Evolutionary conservation across 2,329 filamentous ascomycete species (phyloP), one percentile per base, ranked within the genome.

Genomic region (Nothophoma quercina): DNA sequence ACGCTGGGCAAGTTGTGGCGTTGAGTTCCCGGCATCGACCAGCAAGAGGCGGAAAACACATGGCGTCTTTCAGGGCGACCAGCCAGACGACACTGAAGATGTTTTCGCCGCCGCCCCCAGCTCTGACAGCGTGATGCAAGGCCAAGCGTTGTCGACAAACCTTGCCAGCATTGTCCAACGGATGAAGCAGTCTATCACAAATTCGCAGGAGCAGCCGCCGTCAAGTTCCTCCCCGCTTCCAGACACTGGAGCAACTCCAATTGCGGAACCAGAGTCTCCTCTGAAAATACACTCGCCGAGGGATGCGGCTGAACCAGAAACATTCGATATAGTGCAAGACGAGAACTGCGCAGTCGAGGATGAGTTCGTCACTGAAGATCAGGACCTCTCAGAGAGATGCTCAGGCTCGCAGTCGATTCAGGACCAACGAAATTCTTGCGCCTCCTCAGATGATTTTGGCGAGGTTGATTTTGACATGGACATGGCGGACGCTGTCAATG

Each of bases 1-100:
- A 40, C 67, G 79, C 55, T 82, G 79, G 79, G 77, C 77, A 21
- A 82, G 79, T 61, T 81, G 79, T 47, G 79, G 79, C 9, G 71
- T 78, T 8, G 78, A 81, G 49, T 81, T 78, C 65, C 79, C 79
- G 7, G 64, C 68, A 10, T 76, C 75, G 7, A 68, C 58, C 56
- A 67, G 64, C 61, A 81, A 81, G 65, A 71, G 72, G 43, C 65
- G 75, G 46, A 74, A 71, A 45, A 75, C 68, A 2, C 68, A 60
- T 32, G 69, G 71, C 7, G 59, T 64, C 4, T 71, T 76, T 25
- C 61, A 72, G 33, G 60, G 61, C 40, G 56, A 73, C 25, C 55
- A 69, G 55, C 30, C 29, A 4, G 60, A 64, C 3, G 26, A 43
- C 4, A 25, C 53, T 3, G 69, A 68, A 32, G 68, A 73, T 35